Conservation (phyloP, 257 asterid genomes). For the Salvia splendens region DNA sequence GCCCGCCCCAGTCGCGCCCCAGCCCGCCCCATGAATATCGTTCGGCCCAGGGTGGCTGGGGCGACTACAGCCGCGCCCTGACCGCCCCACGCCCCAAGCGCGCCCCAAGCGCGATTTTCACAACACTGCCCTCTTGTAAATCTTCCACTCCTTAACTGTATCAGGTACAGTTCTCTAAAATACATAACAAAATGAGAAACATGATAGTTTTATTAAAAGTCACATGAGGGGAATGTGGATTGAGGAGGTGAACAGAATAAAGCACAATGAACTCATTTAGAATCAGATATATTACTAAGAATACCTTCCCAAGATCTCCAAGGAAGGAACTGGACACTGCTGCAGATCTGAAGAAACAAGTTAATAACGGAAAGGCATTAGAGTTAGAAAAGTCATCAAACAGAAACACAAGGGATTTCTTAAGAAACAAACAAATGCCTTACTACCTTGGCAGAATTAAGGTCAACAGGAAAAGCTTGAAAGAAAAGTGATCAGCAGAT, state of each 20-base stretch:
- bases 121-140: too few species aligned
- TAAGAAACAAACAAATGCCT: constrained; percentile 3
- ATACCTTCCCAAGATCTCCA: constrained; percentile 99
- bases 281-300: constrained; percentile 9
- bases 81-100: too few species aligned
- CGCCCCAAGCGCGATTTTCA: too few species aligned
- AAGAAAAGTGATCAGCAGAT: constrained; percentile 29
- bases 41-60: too few species aligned
- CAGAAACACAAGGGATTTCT: background rate
- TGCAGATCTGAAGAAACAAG: constrained; percentile 69
- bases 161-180: background rate
- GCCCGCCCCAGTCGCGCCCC: too few species aligned
- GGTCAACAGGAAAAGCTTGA: constrained; percentile 38
- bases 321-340: constrained; percentile 88
- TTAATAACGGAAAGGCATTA: constrained; percentile 19
- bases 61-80: too few species aligned
- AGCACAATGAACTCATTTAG: background rate
- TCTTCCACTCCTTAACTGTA: too few species aligned
- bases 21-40: too few species aligned
- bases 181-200: background rate
- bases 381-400: constrained; percentile 20
- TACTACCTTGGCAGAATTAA: constrained; percentile 36
- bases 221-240: background rate
- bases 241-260: constrained; percentile 17
- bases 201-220: background rate